Conservation (phyloP, 2,329 filamentous ascomycete species). For the Chaetomium globosum region DNA sequence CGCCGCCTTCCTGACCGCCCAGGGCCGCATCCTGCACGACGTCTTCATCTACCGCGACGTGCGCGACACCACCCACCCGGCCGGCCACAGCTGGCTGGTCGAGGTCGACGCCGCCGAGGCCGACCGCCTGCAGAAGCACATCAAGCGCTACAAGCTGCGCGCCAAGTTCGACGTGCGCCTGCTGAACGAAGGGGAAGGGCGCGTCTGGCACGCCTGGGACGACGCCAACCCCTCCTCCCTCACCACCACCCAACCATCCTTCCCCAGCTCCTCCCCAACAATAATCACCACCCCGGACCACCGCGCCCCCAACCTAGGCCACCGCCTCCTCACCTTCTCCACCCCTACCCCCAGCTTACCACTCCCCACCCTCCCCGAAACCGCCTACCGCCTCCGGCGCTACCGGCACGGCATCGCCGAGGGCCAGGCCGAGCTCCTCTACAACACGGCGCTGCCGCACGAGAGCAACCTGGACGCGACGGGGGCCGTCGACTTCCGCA, state of each 20-base stretch:
- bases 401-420: conserved; percentile 83
- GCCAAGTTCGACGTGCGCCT: conserved; percentile 73
- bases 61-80: conserved; percentile 27
- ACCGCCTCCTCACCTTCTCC: conserved; percentile 48
- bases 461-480: conserved; percentile 88
- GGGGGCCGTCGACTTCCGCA: conserved; percentile 85
- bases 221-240: conserved; percentile 42
- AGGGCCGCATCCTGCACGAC: conserved; percentile 83
- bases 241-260: not conserved
- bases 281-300: conserved; percentile 52
- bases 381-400: conserved; percentile 72
- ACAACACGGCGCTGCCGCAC: conserved; percentile 74
- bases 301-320: conserved; percentile 59
- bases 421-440: conserved; percentile 75
- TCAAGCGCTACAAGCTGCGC: conserved; percentile 84
- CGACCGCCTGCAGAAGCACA: conserved; percentile 65
- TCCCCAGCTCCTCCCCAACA: not conserved
- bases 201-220: conserved; percentile 76
- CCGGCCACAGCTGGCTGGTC: conserved; percentile 66
- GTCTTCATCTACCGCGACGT: conserved; percentile 78
- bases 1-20: conserved; percentile 81
- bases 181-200: conserved; percentile 65
- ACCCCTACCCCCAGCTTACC: not conserved
- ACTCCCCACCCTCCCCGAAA: conserved; percentile 44
- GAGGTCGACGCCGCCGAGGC: conserved; percentile 77